Percentiles rank a stretch among this genome's conserved stretches.
Evolutionary conservation across 371 early-diverging fungal species (phyloP).

Genomic region (Mortierella sp.): DNA sequence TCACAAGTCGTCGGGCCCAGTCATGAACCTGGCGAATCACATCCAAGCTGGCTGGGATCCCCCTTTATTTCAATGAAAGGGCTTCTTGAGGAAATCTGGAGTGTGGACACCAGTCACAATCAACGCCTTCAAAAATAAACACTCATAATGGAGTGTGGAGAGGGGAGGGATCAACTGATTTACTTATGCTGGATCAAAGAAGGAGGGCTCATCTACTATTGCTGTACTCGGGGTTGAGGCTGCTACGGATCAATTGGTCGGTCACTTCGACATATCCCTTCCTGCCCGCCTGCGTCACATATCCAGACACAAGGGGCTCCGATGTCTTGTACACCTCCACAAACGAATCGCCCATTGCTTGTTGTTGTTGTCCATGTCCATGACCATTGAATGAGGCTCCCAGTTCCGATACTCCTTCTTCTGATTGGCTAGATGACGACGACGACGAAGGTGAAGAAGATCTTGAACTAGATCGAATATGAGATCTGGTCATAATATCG

Average conservation of each 20-base stretch:
- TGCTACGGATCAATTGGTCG: slow-evolving; percentile 41
- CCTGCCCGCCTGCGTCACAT: slow-evolving; percentile 57
- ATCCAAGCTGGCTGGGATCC: background rate
- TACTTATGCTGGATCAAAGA: background rate
- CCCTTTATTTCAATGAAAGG: no score
- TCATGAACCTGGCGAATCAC: background rate
- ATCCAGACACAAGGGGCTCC: slow-evolving; percentile 48
- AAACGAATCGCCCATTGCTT: slow-evolving; percentile 51
- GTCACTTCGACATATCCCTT: slow-evolving; percentile 56
- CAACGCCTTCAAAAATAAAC: no score
- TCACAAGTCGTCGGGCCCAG: background rate
- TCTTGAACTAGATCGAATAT: slow-evolving; percentile 39
- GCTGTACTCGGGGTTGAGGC: slow-evolving; percentile 40
- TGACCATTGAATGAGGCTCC: background rate
- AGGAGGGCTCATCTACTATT: no score
- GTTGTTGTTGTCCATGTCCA: slow-evolving; percentile 17
- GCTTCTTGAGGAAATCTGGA: background rate
- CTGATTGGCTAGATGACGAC: slow-evolving; percentile 13
- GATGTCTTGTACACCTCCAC: slow-evolving; percentile 43
- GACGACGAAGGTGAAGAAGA: slow-evolving; percentile 34
- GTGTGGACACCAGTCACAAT: background rate
- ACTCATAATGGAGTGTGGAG: background rate
- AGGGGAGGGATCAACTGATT: background rate
- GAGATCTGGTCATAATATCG: slow-evolving; percentile 42
- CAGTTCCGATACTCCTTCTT: background rate